phyloP scores from a whole-genome alignment of 352 stramenopile species.

The Pythium dissotocum region DNA sequence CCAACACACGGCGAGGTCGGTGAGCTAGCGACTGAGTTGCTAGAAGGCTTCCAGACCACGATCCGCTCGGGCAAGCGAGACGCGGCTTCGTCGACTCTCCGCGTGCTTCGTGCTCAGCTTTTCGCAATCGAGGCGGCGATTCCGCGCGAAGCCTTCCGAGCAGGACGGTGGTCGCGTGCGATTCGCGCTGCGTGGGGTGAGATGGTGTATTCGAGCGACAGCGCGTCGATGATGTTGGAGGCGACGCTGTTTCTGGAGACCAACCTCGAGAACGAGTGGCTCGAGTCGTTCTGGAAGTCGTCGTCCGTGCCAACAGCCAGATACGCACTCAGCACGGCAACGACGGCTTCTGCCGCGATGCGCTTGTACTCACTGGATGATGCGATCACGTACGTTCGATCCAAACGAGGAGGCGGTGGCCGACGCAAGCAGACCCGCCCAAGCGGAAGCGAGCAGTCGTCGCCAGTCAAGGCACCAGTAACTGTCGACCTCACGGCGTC shows the following conservation, averaged over 20 bases:
- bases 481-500: slow-evolving; percentile 23
- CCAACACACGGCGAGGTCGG: slow-evolving; percentile 72
- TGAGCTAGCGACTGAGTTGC: slow-evolving; percentile 66
- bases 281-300: slow-evolving; percentile 76
- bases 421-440: slow-evolving; percentile 46
- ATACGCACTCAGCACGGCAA: slow-evolving; percentile 54
- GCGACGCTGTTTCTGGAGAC: slow-evolving; percentile 74
- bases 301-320: slow-evolving; percentile 63
- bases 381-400: slow-evolving; percentile 66
- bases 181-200: slow-evolving; percentile 79
- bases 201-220: slow-evolving; percentile 63
- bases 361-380: slow-evolving; percentile 79
- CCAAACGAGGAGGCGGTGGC: slow-evolving; percentile 44
- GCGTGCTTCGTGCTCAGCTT: slow-evolving; percentile 65
- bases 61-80: slow-evolving; percentile 50
- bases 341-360: slow-evolving; percentile 74
- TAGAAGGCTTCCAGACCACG: slow-evolving; percentile 55
- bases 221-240: slow-evolving; percentile 49
- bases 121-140: slow-evolving; percentile 73
- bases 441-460: slow-evolving; percentile 34
- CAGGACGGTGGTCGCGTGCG: slow-evolving; percentile 59
- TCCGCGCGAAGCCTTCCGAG: slow-evolving; percentile 77
- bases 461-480: slow-evolving; percentile 30
- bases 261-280: slow-evolving; percentile 73
- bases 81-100: slow-evolving; percentile 35